Conservation (phyloP, 139 green algal species). For the Tetratostichococcus sp. region DNA sequence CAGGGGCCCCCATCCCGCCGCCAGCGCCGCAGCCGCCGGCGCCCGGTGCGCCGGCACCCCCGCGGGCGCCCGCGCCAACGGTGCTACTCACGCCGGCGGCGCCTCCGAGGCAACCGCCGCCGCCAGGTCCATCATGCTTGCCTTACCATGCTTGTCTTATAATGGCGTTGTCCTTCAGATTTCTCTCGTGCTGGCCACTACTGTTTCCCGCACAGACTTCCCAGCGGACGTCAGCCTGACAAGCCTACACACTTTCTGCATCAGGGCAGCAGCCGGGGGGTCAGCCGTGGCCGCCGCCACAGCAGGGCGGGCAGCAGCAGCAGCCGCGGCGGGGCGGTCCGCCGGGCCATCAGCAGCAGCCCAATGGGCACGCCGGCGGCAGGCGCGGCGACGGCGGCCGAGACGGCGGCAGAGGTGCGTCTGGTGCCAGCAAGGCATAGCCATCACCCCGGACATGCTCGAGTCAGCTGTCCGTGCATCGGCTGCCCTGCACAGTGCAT, state of each 20-base stretch:
- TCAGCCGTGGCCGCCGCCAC: neutral
- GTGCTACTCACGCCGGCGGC: conserved; percentile 2
- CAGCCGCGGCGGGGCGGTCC: neutral
- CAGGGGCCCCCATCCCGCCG: too few relatives aligned
- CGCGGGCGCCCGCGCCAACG: neutral
- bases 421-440: too few relatives aligned
- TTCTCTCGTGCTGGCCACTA: too few relatives aligned
- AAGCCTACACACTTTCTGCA: too few relatives aligned
- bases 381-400: neutral
- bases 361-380: conserved; percentile 2
- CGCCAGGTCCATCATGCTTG: too few relatives aligned
- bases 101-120: neutral
- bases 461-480: too few relatives aligned
- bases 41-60: neutral
- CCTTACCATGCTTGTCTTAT: too few relatives aligned
- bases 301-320: neutral
- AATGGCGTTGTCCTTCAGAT: too few relatives aligned
- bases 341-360: neutral
- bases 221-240: too few relatives aligned
- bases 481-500: too few relatives aligned
- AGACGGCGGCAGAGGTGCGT: conserved; percentile 1
- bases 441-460: too few relatives aligned
- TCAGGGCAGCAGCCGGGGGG: neutral
- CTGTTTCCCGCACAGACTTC: too few relatives aligned
- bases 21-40: conserved; percentile 7